These are phyloP conservation scores for Panaeolus cyanescens DNA, from an alignment of 768 basidiomycete genomes.

Conservation along the genomic window DNA sequence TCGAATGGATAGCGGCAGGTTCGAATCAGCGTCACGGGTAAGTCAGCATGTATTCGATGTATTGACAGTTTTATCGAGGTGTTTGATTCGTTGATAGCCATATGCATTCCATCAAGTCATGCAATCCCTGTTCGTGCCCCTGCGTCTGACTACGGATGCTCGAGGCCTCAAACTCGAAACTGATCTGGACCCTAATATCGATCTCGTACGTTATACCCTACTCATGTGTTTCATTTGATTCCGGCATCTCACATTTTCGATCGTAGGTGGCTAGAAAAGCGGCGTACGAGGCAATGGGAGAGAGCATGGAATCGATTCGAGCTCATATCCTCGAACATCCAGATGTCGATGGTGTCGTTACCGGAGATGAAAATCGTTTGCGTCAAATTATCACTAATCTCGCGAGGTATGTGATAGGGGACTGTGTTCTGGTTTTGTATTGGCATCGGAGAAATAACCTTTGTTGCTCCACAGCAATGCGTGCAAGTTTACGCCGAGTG, in stretches of 20 bases:
- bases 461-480: conserved; percentile 53
- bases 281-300: conserved; percentile 61
- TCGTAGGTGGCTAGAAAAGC: conserved; percentile 59
- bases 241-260: neutral
- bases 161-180: conserved; percentile 67
- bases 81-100: conserved; percentile 39
- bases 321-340: conserved; percentile 45
- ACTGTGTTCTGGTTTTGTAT: conserved; percentile 7
- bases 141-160: conserved; percentile 68
- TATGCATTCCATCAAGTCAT: conserved; percentile 80
- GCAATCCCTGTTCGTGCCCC: conserved; percentile 70
- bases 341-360: conserved; percentile 66
- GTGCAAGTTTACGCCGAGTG: conserved; percentile 76
- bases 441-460: neutral
- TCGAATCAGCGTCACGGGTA: conserved; percentile 66
- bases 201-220: conserved; percentile 44
- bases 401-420: conserved; percentile 50
- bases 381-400: conserved; percentile 86
- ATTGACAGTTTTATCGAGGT: neutral
- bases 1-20: conserved; percentile 85
- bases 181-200: conserved; percentile 68
- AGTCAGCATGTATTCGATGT: conserved; percentile 9
- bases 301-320: conserved; percentile 40
- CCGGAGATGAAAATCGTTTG: conserved; percentile 82
- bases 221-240: neutral